Conservation (phyloP, 805 yeast genomes). For the Wickerhamiella musiphila region DNA sequence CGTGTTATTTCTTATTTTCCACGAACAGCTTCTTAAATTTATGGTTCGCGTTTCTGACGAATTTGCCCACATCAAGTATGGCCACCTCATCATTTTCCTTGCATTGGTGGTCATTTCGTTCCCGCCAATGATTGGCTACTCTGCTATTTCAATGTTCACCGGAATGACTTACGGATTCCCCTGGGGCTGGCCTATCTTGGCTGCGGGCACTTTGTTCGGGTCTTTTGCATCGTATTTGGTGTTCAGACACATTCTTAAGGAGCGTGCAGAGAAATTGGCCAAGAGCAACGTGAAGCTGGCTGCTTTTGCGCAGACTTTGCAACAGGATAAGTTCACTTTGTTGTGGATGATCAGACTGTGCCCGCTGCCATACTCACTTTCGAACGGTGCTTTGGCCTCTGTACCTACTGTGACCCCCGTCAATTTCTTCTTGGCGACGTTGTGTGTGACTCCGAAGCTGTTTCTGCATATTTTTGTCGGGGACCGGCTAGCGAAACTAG, state of each 20-base stretch:
- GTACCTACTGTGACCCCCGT: constrained; percentile 53
- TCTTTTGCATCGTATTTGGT: constrained; percentile 56
- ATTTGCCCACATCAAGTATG: constrained; percentile 20
- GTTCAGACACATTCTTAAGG: constrained; percentile 41
- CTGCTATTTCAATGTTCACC: constrained; percentile 42
- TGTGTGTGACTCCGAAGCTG: constrained; percentile 66
- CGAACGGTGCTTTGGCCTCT: constrained; percentile 84
- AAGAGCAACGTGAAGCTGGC: constrained; percentile 45
- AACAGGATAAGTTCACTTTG: constrained; percentile 47
- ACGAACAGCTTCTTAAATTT: constrained; percentile 18
- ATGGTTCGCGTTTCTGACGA: constrained; percentile 18
- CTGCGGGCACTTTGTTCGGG: constrained; percentile 52
- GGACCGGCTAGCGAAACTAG: constrained; percentile 49
- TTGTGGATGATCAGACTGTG: constrained; percentile 63
- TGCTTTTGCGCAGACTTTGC: constrained; percentile 61
- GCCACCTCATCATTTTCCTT: constrained; percentile 28
- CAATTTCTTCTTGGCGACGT: constrained; percentile 53
- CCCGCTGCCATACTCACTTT: constrained; percentile 83
- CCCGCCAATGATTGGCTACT: constrained; percentile 82
- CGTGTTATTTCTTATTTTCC: constrained; percentile 19
- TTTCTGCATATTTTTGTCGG: constrained; percentile 68
- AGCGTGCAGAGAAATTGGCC: constrained; percentile 44
- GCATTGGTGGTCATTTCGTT: constrained; percentile 55
- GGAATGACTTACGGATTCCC: constrained; percentile 78
- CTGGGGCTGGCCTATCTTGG: constrained; percentile 62